A percentile compares a stretch with the other conserved stretches of the same genome.
Conservation (phyloP, 192 early-diverging fungal species). For the Martensiomyces pterosporus region DNA sequence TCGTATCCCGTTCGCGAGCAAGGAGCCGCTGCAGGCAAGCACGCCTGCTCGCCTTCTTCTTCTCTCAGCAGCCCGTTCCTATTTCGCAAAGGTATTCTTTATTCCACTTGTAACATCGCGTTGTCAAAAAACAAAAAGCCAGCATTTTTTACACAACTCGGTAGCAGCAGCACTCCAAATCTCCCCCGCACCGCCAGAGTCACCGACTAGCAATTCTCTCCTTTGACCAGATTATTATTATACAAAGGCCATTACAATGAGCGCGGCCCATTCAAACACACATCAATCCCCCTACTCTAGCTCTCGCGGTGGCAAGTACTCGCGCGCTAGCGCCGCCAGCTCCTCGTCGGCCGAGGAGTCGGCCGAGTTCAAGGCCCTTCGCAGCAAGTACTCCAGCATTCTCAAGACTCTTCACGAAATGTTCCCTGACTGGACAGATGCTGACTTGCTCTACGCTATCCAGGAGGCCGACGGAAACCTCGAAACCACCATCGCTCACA, state of each 20-base stretch:
- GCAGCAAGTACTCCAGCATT: slow-evolving; percentile 55
- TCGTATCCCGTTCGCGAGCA: no score
- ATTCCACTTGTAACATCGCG: slow-evolving; percentile 39
- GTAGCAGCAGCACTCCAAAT: slow-evolving; percentile 8
- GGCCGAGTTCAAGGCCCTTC: slow-evolving; percentile 61
- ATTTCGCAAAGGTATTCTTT: slow-evolving; percentile 18
- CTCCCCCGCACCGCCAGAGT: no score
- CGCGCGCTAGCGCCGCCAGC: slow-evolving; percentile 28
- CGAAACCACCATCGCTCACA: slow-evolving; percentile 72
- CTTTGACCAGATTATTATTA: no score
- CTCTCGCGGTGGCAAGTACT: slow-evolving; percentile 29
- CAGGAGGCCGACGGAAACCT: slow-evolving; percentile 86
- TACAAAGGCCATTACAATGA: slow-evolving; percentile 39
- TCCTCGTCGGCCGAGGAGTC: slow-evolving; percentile 25
- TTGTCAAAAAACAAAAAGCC: slow-evolving; percentile 11
- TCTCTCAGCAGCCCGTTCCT: no score
- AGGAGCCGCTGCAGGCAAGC: no score
- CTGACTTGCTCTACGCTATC: slow-evolving; percentile 78
- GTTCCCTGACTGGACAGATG: slow-evolving; percentile 81
- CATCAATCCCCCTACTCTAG: slow-evolving; percentile 20
- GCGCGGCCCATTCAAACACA: slow-evolving; percentile 48
- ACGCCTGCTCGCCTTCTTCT: not conserved
- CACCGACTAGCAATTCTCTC: no score
- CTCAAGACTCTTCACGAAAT: slow-evolving; percentile 65
- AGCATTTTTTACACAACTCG: slow-evolving; percentile 3